Base-by-base conservation (phyloP, 768 basidiomycete species). In the Hygrocybe coccinea region DNA sequence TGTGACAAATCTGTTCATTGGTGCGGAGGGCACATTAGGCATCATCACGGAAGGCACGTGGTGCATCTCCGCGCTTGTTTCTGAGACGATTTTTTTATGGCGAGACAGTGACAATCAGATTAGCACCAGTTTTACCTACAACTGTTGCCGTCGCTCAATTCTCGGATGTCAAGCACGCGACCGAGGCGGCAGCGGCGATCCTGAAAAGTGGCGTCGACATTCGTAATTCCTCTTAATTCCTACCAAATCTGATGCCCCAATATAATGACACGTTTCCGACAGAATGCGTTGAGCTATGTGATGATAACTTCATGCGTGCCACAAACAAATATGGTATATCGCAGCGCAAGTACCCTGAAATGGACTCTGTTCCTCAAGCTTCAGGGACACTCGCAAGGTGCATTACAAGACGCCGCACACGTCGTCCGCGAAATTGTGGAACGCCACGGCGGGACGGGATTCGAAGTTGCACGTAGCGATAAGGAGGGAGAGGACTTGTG, bases 121-220 rank as follows among this genome's bases (percentile, higher is more conserved):
- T 97, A 3, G 82, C 91, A 1, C 93, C 94, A 7, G 63, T 85
- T 1, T 62, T 95, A 2, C 92, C 92, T 0, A 90, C 89, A 3
- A 85, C 83, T 59, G 92, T 95, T 35, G 92, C 91, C 0, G 86
- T 97, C 71, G 90, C 86, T 9, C 88, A 90, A 56, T 97, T 97
- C 73, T 84, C 85, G 0, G 76, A 84, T 56, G 90, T 95, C 8
- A 78, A 84, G 52, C 74, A 78, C 41, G 95, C 95, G 0, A 87
- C 90, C 2, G 77, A 74, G 43, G 91, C 91, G 1, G 93, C 93
- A 5, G 82, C 87, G 57, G 90, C 91, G 66, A 86, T 95, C 25
- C 74, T 91, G 14, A 82, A 81, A 57, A 50, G 24, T 44, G 90
- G 91, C 0, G 70, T 83, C 24, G 81, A 87, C 52, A 83, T 93